phyloP scores from a whole-genome alignment of 129 eudicot species.

The Tanacetum coccineum region DNA sequence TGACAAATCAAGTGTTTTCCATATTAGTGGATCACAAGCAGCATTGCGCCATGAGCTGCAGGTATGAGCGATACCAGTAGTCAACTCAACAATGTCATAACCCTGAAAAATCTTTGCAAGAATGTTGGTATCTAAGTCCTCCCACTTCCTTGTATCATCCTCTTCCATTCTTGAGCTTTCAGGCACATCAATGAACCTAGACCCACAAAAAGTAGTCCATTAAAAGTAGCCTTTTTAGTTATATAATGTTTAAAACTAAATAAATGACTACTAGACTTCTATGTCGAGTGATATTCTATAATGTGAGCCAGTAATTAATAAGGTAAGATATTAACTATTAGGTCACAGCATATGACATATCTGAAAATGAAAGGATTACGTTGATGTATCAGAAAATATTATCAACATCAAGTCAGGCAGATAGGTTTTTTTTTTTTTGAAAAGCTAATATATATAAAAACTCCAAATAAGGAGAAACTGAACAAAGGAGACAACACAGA shows the following conservation, averaged over 20 bases:
- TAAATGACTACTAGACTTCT: neutral
- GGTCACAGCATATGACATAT: neutral
- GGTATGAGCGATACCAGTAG: conserved; percentile 45
- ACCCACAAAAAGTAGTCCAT: conserved; percentile 6
- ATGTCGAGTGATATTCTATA: neutral
- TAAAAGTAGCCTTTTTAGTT: neutral
- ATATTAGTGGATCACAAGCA: conserved; percentile 58
- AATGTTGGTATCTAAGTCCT: conserved; percentile 49
- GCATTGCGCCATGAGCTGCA: conserved; percentile 66
- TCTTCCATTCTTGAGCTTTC: conserved; percentile 40
- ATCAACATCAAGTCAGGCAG: neutral
- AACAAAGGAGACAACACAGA: no score
- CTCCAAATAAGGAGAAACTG: no score
- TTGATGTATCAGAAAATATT: neutral
- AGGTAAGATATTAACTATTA: neutral
- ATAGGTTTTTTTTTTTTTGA: no score
- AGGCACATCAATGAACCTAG: conserved; percentile 17
- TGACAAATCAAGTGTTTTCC: conserved; percentile 68
- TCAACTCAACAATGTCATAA: conserved; percentile 42
- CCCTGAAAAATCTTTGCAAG: conserved; percentile 45
- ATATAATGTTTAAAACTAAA: neutral
- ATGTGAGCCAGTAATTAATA: neutral
- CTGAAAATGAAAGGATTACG: no score
- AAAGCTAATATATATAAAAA: no score
- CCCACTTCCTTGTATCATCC: conserved; percentile 42